Evolutionary conservation across 164 flowering plant species (phyloP).

Genomic region (Piper betle): DNA sequence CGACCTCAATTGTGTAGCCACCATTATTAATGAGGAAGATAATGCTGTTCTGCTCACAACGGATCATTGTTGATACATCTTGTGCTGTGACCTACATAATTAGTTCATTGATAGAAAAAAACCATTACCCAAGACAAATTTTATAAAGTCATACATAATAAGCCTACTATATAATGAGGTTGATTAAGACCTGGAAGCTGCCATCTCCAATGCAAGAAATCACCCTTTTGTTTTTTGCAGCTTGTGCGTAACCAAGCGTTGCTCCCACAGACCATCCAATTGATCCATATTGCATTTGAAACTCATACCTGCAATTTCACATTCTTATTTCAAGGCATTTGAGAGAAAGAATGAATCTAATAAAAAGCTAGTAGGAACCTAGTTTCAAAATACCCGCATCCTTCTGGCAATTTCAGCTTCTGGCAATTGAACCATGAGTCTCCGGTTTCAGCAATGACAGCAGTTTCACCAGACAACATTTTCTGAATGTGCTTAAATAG

Average conservation of each 20-base stretch:
- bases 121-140: background rate
- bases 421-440: conserved; percentile 92
- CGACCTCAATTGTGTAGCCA: conserved; percentile 47
- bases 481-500: conserved; percentile 72
- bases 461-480: conserved; percentile 48
- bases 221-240: conserved; percentile 57
- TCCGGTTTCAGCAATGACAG: conserved; percentile 85
- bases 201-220: conserved; percentile 66
- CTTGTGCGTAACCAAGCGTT: conserved; percentile 85
- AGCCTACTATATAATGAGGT: background rate
- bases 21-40: conserved; percentile 85
- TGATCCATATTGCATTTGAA: conserved; percentile 20
- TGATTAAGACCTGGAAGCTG: conserved; percentile 58
- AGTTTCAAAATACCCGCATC: conserved; percentile 48
- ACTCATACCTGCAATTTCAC: conserved; percentile 6
- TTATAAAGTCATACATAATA: background rate
- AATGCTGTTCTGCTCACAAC: conserved; percentile 52
- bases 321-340: background rate
- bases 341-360: background rate
- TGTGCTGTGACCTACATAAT: conserved; percentile 60
- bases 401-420: conserved; percentile 65
- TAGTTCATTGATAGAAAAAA: background rate
- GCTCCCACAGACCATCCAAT: conserved; percentile 96
- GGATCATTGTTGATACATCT: conserved; percentile 68
- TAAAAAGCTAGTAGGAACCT: background rate